Evolutionary conservation across 2,329 filamentous ascomycete species (phyloP).

Genomic region (Dactylonectria estremocensis): DNA sequence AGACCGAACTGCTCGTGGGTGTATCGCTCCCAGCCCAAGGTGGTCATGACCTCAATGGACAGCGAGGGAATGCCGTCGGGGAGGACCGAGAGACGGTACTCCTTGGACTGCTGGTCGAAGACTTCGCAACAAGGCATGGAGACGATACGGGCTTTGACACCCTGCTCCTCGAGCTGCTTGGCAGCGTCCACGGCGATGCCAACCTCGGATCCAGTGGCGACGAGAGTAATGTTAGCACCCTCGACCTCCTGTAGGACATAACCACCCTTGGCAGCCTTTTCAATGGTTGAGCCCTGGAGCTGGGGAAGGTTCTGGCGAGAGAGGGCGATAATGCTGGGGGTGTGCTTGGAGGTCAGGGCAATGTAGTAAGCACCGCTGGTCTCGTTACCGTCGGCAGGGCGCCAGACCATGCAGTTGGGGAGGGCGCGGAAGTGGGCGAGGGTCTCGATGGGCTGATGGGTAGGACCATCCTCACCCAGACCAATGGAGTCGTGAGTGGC

Average conservation of each 20-base stretch:
- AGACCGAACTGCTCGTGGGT: constrained; percentile 99
- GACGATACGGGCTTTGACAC: constrained; percentile 90
- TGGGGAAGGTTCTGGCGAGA: constrained; percentile 99
- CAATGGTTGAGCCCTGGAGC: constrained; percentile 93
- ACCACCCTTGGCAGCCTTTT: constrained; percentile 93
- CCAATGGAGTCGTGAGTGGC: constrained; percentile 99
- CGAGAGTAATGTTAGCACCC: constrained; percentile 88
- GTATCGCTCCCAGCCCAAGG: constrained; percentile 99
- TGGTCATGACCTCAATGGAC: constrained; percentile 97
- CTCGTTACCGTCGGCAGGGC: constrained; percentile 98
- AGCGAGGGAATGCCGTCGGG: constrained; percentile 94
- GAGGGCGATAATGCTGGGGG: constrained; percentile 92
- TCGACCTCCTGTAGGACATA: constrained; percentile 91
- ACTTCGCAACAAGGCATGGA: constrained; percentile 98
- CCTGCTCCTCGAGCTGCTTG: constrained; percentile 92
- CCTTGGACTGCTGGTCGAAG: constrained; percentile 94
- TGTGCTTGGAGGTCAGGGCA: constrained; percentile 89
- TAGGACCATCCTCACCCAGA: constrained; percentile 98
- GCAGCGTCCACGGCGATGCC: constrained; percentile 92
- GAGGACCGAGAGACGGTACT: constrained; percentile 92
- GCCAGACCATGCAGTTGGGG: constrained; percentile 99
- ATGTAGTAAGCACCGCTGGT: constrained; percentile 98
- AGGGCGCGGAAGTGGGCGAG: constrained; percentile 98
- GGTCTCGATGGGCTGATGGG: constrained; percentile 99
- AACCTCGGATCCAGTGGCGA: constrained; percentile 97